phyloP scores from a whole-genome alignment of 768 basidiomycete species.

The Coprinopsis marcescibilis region DNA sequence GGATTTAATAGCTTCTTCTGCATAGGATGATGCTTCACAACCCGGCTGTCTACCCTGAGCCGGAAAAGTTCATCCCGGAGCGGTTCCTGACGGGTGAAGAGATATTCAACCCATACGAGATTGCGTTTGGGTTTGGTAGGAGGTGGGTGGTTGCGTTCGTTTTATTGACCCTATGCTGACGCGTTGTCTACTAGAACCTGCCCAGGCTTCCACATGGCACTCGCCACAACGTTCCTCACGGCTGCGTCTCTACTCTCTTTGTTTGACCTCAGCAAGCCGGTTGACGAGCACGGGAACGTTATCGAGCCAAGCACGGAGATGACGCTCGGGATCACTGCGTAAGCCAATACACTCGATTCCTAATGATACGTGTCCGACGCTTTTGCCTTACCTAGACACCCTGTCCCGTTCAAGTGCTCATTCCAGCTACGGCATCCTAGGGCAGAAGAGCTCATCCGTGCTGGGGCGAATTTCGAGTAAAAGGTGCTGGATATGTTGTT shows the following conservation, averaged over 20 bases:
- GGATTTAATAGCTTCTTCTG: not conserved
- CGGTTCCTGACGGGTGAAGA: not conserved
- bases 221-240: not conserved
- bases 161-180: not conserved
- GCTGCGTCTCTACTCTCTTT: not conserved
- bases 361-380: not conserved
- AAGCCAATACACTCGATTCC: not conserved
- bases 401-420: not conserved
- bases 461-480: no score
- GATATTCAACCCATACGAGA: not conserved
- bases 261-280: not conserved
- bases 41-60: constrained; percentile 1
- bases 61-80: constrained; percentile 3
- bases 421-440: not conserved
- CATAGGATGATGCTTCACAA: constrained; percentile 6
- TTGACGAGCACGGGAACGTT: not conserved
- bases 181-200: not conserved
- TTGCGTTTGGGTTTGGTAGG: not conserved
- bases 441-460: not conserved
- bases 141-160: not conserved
- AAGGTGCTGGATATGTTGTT: no score
- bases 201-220: not conserved
- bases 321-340: not conserved
- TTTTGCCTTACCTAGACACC: not conserved
- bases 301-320: not conserved